Base-by-base conservation (phyloP, 345 rosid genomes). In the Salix koriyanagi region DNA sequence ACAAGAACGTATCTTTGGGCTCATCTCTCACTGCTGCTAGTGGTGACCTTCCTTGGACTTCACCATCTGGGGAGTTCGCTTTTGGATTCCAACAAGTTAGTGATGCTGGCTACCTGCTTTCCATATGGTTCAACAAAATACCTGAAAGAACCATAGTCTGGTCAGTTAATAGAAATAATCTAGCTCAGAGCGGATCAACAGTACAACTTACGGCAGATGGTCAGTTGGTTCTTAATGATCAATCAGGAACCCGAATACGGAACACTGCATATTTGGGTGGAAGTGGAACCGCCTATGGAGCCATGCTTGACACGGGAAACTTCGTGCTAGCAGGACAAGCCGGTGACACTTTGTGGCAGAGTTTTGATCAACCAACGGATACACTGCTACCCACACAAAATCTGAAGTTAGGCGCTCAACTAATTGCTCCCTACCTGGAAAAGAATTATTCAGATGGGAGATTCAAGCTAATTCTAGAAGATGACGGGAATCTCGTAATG, bases 261-360 rank as follows among this genome's bases (percentile, higher is more conserved):
- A 69, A 0, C 13, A 10, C 21, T 54, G 58, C 85, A 32, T 7
- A 26, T 16, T 30, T 28, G 7, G n/a, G n/a, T 21, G 78, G 66
- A 26, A 36, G 74, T 18, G 73, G 78, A 14, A 84, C 79, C 62
- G 41, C 89, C 37, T 74, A 79, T 67, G 90, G 87, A 41, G 77
- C 85, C 58, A 78, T 90, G 83, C 88, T 84, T n/a, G 88, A 90
- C 69, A 69, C 73, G 1, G 91, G 93, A 30, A 90, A 92, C 76
- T 84, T 92, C 32, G 89, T 80, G 44, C 77, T 86, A 7, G 75
- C 72, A 13, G 52, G 64, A 32, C 12, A n/a, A 30, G 79, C 70
- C 6, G 74, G 75, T 14, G 18, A 0, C 21, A 25, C 4, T 54
- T 5, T 90, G 70, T 88, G 97, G 92, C 76, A 83, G 72, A 86